phyloP scores from a whole-genome alignment of 2,329 filamentous ascomycete genomes.

The Epichloe sp. region DNA sequence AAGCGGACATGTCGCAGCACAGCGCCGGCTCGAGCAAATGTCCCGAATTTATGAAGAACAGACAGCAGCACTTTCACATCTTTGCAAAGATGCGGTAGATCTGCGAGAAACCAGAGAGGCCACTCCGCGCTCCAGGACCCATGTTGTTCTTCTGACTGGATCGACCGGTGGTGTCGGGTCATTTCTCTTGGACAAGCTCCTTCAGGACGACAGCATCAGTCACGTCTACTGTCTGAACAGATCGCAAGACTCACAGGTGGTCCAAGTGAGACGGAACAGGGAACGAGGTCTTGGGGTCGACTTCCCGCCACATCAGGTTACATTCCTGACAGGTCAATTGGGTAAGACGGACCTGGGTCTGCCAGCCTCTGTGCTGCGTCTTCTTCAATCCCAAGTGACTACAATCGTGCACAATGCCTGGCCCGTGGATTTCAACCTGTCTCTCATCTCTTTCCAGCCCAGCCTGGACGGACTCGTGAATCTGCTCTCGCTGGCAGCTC shows the following conservation, averaged over 20 bases:
- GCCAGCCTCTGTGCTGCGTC: not conserved
- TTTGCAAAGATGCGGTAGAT: not conserved
- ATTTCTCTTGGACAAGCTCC: slow-evolving; percentile 3
- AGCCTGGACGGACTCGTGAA: slow-evolving; percentile 2
- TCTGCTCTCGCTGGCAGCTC: slow-evolving; percentile 2
- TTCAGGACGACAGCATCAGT: not conserved
- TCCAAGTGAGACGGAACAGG: not conserved
- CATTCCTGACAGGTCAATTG: slow-evolving; percentile 3
- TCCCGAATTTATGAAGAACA: not conserved
- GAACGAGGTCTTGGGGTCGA: not conserved
- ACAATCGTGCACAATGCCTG: slow-evolving; percentile 7
- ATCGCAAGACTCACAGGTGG: not conserved
- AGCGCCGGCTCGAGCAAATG: not conserved
- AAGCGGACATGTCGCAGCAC: not conserved
- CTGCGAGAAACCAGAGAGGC: not conserved
- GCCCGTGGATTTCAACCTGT: slow-evolving; percentile 6
- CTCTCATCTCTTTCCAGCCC: slow-evolving; percentile 2
- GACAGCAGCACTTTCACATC: not conserved
- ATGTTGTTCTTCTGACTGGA: slow-evolving; percentile 4
- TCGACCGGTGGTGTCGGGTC: slow-evolving; percentile 6
- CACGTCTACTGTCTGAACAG: slow-evolving; percentile 6
- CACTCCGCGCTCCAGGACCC: not conserved
- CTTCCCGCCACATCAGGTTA: not conserved
- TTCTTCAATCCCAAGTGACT: not conserved
- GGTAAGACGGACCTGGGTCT: not conserved